Percentiles rank a stretch among this genome's conserved stretches.
phyloP scores from a whole-genome alignment of 2,329 filamentous ascomycete species.

The Volutella citrinella region DNA sequence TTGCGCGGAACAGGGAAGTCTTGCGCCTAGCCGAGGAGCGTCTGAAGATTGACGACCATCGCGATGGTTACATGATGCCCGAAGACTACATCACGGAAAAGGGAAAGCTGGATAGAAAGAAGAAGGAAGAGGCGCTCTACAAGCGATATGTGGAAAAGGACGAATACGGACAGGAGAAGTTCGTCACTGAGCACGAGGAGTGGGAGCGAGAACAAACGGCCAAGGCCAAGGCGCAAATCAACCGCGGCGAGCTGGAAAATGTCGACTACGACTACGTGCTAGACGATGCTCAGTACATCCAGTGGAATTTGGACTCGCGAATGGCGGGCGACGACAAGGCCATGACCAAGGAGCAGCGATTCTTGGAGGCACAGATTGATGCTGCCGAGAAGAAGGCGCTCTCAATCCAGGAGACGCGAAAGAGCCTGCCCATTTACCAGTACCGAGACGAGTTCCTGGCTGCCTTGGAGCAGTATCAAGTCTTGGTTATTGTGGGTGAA shows the following conservation, averaged over 20 bases:
- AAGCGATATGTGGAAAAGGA: conserved; percentile 86
- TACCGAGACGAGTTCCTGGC: conserved; percentile 82
- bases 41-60: conserved; percentile 82
- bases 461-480: conserved; percentile 82
- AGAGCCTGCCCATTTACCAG: conserved; percentile 84
- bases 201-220: conserved; percentile 90
- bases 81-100: conserved; percentile 95
- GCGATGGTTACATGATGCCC: conserved; percentile 88
- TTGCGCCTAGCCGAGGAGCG: conserved; percentile 80
- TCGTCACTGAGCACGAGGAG: conserved; percentile 90
- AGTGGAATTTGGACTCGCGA: conserved; percentile 74
- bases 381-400: conserved; percentile 85
- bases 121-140: conserved; percentile 87
- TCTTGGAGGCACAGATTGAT: conserved; percentile 77
- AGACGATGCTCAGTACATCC: conserved; percentile 83
- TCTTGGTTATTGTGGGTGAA: conserved; percentile 89
- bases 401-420: conserved; percentile 87
- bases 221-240: conserved; percentile 85
- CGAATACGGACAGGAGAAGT: conserved; percentile 83
- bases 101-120: conserved; percentile 80
- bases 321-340: conserved; percentile 69
- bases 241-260: conserved; percentile 69
- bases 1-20: conserved; percentile 82
- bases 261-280: conserved; percentile 92
- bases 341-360: conserved; percentile 74